Evolutionary conservation across 169 alveolate genomes (phyloP), one percentile per base, ranked within the genome.

Genomic region (Babesia microti): DNA sequence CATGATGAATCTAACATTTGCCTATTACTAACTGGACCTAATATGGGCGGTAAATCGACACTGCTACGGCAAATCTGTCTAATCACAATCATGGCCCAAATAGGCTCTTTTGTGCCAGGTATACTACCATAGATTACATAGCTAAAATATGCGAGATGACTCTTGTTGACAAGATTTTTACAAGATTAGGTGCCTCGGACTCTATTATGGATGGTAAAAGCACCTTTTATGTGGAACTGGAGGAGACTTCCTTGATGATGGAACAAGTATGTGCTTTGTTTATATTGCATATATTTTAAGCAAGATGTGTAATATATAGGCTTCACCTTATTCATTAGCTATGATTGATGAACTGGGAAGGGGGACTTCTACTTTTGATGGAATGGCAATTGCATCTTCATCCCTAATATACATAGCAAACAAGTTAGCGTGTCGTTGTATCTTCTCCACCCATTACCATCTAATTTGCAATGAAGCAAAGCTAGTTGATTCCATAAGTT

Each of bases 21-120:
- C 4, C 33, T 89, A 28, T 83, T 97, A 40, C 80, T 97, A 33
- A 95, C 99, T 6, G 99, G 99, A 0, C 99, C 99, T 21, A 97
- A 97, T 68, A 97, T 97, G 99, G 99, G 99, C 17, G 99, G 99
- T 23, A 97, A 97, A 75, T 87, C 97, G 24, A 97, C 99, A 0
- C 61, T 94, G 12, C 81, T 95, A 40, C 68, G 99, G 33, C 97
- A 93, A 80, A 83, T 91, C 4, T 91, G 97, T 29, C 70, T 93
- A 11, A 83, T 96, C 6, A 93, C 89, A 2, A 85, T 97, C 23
- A 65, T 97, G 63, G 99, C 99, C 21, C 97, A 97, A 71, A 72
- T 93, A 6, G 99, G 99, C 6, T 92, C 97, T 33, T 91, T 80
- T 60, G 99, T 95, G 4, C 97, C 98, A 5, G 97, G 97, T 12